phyloP scores from a whole-genome alignment of 2,329 filamentous ascomycete species.

The Myriosclerotinia scirpicola region DNA sequence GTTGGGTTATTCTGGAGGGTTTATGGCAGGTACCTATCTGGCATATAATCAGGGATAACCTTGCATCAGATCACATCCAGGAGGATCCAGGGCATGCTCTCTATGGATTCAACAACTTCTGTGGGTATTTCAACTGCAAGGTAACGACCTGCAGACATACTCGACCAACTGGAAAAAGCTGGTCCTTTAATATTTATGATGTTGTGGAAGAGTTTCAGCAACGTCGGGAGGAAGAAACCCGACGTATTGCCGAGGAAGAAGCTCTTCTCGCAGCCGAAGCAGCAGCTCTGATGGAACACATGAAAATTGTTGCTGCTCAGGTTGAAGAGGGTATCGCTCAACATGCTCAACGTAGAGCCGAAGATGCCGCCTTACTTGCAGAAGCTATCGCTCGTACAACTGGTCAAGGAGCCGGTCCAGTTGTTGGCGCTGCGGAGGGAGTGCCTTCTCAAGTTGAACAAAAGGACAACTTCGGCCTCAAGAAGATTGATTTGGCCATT shows the following conservation, averaged over 20 bases:
- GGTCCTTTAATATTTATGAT: neutral
- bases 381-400: neutral
- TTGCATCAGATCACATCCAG: neutral
- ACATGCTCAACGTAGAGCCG: neutral
- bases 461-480: neutral
- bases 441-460: neutral
- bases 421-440: neutral
- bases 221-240: neutral
- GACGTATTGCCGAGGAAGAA: neutral
- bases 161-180: neutral
- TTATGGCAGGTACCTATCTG: neutral
- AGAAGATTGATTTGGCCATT: neutral
- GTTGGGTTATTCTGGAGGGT: neutral
- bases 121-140: neutral
- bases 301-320: neutral
- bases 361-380: neutral
- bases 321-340: neutral
- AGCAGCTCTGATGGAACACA: neutral
- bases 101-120: neutral
- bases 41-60: neutral
- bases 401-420: neutral
- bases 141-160: neutral
- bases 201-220: neutral
- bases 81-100: neutral
- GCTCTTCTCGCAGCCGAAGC: neutral